Base-by-base conservation (phyloP, 1,139 yeast species). In the Yamadazyma atlantica region DNA sequence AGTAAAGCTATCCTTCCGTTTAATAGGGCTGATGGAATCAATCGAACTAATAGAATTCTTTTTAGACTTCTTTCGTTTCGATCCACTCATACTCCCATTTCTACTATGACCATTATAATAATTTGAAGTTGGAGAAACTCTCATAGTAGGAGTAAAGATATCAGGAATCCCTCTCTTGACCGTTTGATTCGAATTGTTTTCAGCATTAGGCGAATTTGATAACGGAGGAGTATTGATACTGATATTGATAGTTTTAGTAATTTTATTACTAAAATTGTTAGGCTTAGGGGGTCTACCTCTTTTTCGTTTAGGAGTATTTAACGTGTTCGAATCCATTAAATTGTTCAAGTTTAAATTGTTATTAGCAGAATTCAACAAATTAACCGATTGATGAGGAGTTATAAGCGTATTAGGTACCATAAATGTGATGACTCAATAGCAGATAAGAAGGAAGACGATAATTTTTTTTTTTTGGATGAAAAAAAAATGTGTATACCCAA, bases 221-320 rank as follows among this genome's bases (percentile, higher is more conserved):
- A 57, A 48, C 4, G 66, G 64, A 1, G 64, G 57, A 4, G 75
- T 66, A 43, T 69, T 67, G 44, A 71, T 64, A 43, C 59, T 62
- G 49, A 71, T 69, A 50, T 71, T 71, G 49, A 70, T 55, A 13
- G 75, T 67, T 37, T 69, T 62, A 34, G 74, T 66, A 45, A 68
- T 68, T 44, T 61, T 63, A 44, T 60, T 64, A 33, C 66, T 55
- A 26, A 69, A 56, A n/a, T 71, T 65, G 26, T 63, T 55, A 1
- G 72, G 64, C 54, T 71, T 71, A 22, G 77, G 76, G 5, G 77
- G 77, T 51, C 77, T 59, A 13, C 77, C 77, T 49, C 77, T 55
- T 48, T 68, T 71, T 40, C 68, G 58, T 44, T 66, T 66, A 26
- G 58, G 53, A 4, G 66, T 61, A 3, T 65, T 15, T n/a, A 27